A percentile compares a stretch with the other conserved stretches of the same genome.
These are phyloP conservation scores for Syzygium grande DNA, from an alignment of 345 rosid species.

Conservation along the genomic window DNA sequence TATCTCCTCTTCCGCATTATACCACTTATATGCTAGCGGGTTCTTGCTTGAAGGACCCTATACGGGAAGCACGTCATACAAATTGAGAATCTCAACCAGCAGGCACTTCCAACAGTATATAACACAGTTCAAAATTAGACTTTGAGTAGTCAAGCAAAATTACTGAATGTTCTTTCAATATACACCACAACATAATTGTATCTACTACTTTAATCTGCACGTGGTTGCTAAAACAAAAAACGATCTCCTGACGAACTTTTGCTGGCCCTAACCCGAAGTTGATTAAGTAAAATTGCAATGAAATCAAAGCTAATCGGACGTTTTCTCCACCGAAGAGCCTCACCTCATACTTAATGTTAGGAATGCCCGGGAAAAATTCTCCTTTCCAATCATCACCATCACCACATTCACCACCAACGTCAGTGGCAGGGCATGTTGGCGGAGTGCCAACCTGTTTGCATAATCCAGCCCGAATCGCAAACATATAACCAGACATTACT, in stretches of 20 bases:
- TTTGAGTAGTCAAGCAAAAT: neutral
- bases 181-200: neutral
- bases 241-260: neutral
- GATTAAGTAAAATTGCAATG: neutral
- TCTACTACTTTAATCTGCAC: neutral
- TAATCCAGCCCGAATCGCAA: neutral
- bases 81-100: neutral
- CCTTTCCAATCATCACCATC: slow-evolving; percentile 79
- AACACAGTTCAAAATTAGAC: neutral
- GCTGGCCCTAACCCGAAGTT: neutral
- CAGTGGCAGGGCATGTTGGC: slow-evolving; percentile 64
- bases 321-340: neutral
- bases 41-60: slow-evolving; percentile 81
- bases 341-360: slow-evolving; percentile 83
- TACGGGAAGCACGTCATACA: neutral
- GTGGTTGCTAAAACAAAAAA: neutral
- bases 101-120: neutral
- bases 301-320: neutral
- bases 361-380: slow-evolving; percentile 81
- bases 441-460: slow-evolving; percentile 45
- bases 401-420: slow-evolving; percentile 41
- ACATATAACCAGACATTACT: neutral
- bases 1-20: slow-evolving; percentile 79
- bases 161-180: neutral
- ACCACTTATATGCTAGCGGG: slow-evolving; percentile 81